Evolutionary conservation across 495 filamentous ascomycete species (phyloP).

Genomic region (Podospora appendiculata): DNA sequence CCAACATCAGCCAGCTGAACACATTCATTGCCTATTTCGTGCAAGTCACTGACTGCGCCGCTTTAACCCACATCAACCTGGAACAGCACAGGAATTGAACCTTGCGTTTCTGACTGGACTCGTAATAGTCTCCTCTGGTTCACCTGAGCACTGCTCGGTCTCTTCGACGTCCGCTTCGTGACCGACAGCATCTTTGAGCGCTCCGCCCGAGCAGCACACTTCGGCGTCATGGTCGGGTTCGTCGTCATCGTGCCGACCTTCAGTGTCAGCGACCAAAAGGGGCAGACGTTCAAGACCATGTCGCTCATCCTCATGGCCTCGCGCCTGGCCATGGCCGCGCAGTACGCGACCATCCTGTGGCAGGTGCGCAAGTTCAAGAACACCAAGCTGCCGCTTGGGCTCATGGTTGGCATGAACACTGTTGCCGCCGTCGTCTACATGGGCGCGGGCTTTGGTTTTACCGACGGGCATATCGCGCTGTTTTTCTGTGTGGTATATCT

Average conservation of each 20-base stretch:
- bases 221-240: constrained; percentile 57
- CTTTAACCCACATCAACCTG: no score
- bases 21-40: no score
- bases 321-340: constrained; percentile 45
- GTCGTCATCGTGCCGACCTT: constrained; percentile 43
- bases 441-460: constrained; percentile 35
- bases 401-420: constrained; percentile 35
- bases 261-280: constrained; percentile 28
- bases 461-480: constrained; percentile 10
- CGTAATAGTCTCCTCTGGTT: constrained; percentile 54
- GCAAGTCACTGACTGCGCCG: no score
- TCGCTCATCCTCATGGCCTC: constrained; percentile 52
- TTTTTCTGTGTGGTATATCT: constrained; percentile 42
- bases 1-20: no score
- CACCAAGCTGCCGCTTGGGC: constrained; percentile 23
- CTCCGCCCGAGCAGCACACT: constrained; percentile 49
- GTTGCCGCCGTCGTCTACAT: constrained; percentile 41
- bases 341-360: constrained; percentile 45
- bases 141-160: constrained; percentile 60
- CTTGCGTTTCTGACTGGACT: constrained; percentile 47
- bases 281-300: constrained; percentile 45
- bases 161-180: constrained; percentile 62
- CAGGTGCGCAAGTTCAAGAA: constrained; percentile 35
- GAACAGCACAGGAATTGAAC: no score
- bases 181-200: constrained; percentile 58